Evolutionary conservation across 225 moss, liverwort and hornwort species (phyloP), one percentile per base, ranked within the genome.

Genomic region (Climacium dendroides): DNA sequence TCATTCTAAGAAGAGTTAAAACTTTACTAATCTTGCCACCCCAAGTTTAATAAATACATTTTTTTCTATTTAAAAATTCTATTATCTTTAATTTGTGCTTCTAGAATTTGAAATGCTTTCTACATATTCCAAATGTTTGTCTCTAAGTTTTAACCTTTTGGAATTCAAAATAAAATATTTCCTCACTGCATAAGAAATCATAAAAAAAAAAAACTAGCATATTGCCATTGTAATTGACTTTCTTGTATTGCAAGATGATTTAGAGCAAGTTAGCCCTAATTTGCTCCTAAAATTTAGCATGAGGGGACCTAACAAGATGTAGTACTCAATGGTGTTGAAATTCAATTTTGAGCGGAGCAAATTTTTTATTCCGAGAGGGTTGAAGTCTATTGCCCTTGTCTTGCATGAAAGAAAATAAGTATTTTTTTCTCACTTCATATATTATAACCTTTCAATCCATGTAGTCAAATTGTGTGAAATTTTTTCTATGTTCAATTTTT

Each of bases 311-410:
- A 74, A 20, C 3, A 30, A 74, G 11, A 30, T 47, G 30, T 11
- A 2, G 5, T 26, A 71, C 0, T 43, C 15, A 19, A 74, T 3
- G 9, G 7, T 32, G 4, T 30, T 30, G 2, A 48, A 13, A 25
- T 15, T 50, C 7, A 7, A 5, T 13, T 50, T 50, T 50, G 1
- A 32, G 1, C 7, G 32, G 5, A 50, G 0, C 2, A 50, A 32
- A 20, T 7, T 1, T 30, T 48, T 32, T 32, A 48, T 2, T 32
- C 4, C 4, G 12, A 30, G 4, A 30, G 0, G 19, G 32, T 19
- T 2, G 7, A 30, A 19, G 6, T 74, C 19, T 30, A 30, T 19
- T 32, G 32, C 2, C 7, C 2, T 0, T 13, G 1, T 75, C 3
- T 13, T 8, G 13, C 3, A 52, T 52, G 22, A 52, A 52, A 22